phyloP scores from a whole-genome alignment of 306 rosid genomes.

The Castanea sativa region DNA sequence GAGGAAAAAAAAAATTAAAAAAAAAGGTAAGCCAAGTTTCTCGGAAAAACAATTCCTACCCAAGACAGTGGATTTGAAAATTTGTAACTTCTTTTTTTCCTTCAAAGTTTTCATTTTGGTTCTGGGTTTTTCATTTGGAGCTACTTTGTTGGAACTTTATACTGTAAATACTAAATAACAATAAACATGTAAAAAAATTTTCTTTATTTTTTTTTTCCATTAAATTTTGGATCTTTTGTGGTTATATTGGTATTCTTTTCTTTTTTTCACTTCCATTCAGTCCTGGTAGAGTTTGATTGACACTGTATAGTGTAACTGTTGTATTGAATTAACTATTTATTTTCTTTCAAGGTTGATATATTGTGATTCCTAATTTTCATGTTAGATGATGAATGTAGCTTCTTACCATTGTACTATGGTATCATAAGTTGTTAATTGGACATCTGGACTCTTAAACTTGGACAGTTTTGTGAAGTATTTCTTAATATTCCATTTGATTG shows the following conservation, averaged over 20 bases:
- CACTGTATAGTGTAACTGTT: conserved; percentile 16
- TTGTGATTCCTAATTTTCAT: neutral
- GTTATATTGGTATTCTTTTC: neutral
- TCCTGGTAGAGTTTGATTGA: neutral
- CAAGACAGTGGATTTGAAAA: neutral
- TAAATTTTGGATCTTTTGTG: neutral
- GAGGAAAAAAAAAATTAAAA: neutral
- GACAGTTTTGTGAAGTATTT: neutral
- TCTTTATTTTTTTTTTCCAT: neutral
- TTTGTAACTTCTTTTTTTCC: neutral
- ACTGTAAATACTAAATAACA: neutral
- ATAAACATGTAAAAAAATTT: neutral
- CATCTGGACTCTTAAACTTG: neutral
- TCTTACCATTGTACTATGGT: neutral
- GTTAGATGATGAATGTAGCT: neutral
- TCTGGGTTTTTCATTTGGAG: conserved; percentile 5
- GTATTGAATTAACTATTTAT: conserved; percentile 2
- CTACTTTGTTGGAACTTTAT: neutral
- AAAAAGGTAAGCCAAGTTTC: conserved; percentile 16
- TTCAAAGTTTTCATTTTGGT: neutral
- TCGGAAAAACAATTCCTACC: neutral
- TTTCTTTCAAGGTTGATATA: neutral
- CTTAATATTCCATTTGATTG: conserved; percentile 11
- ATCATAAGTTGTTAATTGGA: neutral
- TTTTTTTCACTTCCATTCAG: neutral